Evolutionary conservation across 768 basidiomycete genomes (phyloP).

Genomic region (Naematelia encephala): DNA sequence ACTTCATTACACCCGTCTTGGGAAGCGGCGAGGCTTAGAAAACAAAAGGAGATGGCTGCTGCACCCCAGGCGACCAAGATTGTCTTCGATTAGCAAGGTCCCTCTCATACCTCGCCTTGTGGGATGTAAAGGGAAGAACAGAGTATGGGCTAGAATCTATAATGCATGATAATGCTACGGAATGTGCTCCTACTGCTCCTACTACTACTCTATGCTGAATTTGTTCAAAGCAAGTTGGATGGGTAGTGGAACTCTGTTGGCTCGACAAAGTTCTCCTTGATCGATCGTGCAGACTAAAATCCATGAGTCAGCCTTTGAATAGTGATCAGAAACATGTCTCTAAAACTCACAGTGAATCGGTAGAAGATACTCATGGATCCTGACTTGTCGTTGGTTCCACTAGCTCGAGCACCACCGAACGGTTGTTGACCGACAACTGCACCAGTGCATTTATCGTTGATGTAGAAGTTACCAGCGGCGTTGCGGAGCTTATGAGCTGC

Average conservation of each 20-base stretch:
- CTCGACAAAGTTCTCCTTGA: slow-evolving; percentile 94
- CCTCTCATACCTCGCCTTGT: too few species aligned
- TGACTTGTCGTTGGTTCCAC: slow-evolving; percentile 98
- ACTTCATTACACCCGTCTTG: slow-evolving; percentile 84
- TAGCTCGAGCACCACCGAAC: slow-evolving; percentile 87
- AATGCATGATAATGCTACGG: background rate
- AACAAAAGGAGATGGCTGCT: slow-evolving; percentile 57
- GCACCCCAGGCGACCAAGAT: slow-evolving; percentile 84
- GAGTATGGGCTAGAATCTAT: background rate
- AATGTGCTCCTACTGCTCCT: background rate
- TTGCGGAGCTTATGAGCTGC: slow-evolving; percentile 82
- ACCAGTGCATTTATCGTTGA: slow-evolving; percentile 84
- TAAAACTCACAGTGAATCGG: slow-evolving; percentile 54
- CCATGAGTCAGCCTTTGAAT: too few species aligned
- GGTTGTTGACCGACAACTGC: slow-evolving; percentile 82
- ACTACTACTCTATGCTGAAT: too few species aligned
- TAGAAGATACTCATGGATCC: slow-evolving; percentile 74
- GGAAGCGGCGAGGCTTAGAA: slow-evolving; percentile 84
- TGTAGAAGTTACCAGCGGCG: slow-evolving; percentile 93
- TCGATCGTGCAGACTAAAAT: slow-evolving; percentile 76
- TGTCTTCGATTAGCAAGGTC: slow-evolving; percentile 54
- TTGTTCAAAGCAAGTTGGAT: slow-evolving; percentile 66
- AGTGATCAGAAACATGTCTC: too few species aligned
- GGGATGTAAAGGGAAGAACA: background rate
- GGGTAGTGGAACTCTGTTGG: slow-evolving; percentile 79